Conservation (phyloP, 2,329 filamentous ascomycete species). For the Pseudopyrenochaeta lycopersici region DNA sequence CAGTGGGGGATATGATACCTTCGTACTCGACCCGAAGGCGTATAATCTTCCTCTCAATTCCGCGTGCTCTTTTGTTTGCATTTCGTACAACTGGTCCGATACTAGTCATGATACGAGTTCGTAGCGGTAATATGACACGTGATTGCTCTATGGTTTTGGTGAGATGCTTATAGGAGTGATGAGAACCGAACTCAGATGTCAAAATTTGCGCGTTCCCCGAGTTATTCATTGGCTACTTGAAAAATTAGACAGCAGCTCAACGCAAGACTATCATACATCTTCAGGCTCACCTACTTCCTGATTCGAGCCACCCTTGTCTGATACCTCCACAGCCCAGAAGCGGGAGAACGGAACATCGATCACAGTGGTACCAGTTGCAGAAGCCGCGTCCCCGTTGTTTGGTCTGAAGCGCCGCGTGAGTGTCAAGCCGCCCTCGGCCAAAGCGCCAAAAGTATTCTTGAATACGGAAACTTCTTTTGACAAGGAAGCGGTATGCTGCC, state of each 20-base stretch:
- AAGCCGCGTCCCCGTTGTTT: neutral
- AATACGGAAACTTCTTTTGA: slow-evolving; percentile 27
- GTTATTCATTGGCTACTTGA: slow-evolving; percentile 2
- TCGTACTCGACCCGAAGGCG: too few species aligned
- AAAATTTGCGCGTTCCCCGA: neutral
- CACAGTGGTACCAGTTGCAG: slow-evolving; percentile 48
- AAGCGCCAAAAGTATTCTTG: slow-evolving; percentile 66
- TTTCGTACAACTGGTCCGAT: too few species aligned
- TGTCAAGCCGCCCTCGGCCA: slow-evolving; percentile 65
- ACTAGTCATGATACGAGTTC: too few species aligned
- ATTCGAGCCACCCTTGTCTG: neutral
- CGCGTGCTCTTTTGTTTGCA: too few species aligned
- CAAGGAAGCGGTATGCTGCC: slow-evolving; percentile 20
- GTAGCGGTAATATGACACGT: too few species aligned
- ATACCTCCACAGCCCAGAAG: slow-evolving; percentile 25
- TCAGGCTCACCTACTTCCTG: slow-evolving; percentile 20
- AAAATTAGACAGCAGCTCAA: slow-evolving; percentile 10
- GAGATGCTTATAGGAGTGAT: neutral
- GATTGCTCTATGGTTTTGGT: too few species aligned
- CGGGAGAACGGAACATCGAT: slow-evolving; percentile 60
- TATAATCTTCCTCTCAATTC: too few species aligned
- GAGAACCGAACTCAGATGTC: neutral
- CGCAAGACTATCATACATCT: slow-evolving; percentile 3
- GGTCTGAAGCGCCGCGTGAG: slow-evolving; percentile 21
- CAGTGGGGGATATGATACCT: too few species aligned